A percentile compares a stretch with the other conserved stretches of the same genome.
Conservation (phyloP, 805 yeast species). For the Sugiyamaella qingdaonensis region DNA sequence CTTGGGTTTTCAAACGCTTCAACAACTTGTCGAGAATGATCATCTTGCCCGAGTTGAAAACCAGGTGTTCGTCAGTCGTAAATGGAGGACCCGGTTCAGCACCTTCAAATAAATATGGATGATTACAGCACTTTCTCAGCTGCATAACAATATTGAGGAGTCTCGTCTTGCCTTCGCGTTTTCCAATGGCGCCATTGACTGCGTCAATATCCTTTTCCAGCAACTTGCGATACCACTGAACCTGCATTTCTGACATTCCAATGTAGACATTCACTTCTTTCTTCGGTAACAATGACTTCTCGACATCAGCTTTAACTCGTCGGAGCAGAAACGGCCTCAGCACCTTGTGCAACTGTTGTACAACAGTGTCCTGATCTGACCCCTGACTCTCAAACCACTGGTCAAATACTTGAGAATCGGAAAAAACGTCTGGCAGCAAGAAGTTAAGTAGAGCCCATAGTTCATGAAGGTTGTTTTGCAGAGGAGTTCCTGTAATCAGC, state of each 20-base stretch:
- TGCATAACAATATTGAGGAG: slow-evolving; percentile 94
- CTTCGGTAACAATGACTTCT: slow-evolving; percentile 83
- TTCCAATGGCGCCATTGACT: slow-evolving; percentile 87
- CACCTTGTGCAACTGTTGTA: slow-evolving; percentile 84
- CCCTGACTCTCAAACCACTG: slow-evolving; percentile 70
- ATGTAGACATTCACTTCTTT: slow-evolving; percentile 84
- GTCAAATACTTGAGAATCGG: slow-evolving; percentile 85
- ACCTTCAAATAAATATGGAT: slow-evolving; percentile 96
- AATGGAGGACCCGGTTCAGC: slow-evolving; percentile 99
- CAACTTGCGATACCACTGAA: slow-evolving; percentile 81
- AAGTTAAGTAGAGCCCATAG: slow-evolving; percentile 93
- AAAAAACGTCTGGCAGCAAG: slow-evolving; percentile 88
- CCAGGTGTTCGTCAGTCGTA: slow-evolving; percentile 90
- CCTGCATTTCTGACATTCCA: slow-evolving; percentile 97
- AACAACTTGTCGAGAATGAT: slow-evolving; percentile 79
- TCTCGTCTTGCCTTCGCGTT: slow-evolving; percentile 80
- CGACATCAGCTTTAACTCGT: slow-evolving; percentile 90
- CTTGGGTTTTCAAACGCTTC: slow-evolving; percentile 65
- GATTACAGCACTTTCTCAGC: slow-evolving; percentile 92
- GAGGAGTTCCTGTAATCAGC: slow-evolving; percentile 91
- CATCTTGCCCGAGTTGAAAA: slow-evolving; percentile 87
- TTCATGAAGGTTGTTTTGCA: slow-evolving; percentile 92
- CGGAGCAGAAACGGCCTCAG: slow-evolving; percentile 82
- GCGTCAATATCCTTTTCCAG: slow-evolving; percentile 93
- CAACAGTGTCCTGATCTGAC: slow-evolving; percentile 66